Evolutionary conservation across 139 green algal species (phyloP), one percentile per base, ranked within the genome.

Genomic region (Trebouxia sp.): DNA sequence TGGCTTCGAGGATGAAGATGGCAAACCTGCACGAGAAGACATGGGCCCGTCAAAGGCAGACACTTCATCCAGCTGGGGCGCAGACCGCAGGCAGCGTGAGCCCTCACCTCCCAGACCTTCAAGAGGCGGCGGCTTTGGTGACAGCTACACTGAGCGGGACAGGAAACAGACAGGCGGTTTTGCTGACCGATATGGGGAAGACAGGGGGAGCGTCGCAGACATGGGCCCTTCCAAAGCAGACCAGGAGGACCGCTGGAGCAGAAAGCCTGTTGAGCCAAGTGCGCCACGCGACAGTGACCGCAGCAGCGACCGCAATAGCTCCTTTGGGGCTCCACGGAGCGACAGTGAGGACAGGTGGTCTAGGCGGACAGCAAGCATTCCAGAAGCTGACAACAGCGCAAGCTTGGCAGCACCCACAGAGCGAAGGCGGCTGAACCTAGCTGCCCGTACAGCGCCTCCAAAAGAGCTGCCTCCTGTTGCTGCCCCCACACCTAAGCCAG

Each of bases 31-130:
- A 55, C n/a, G 70, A 42, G 89, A 87, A 35, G 78, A 87, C 47
- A 65, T 88, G 50, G 84, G 84, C 45, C 89, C 92, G 6, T 97
- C 93, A 3, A 89, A 92, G 26, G 94, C 94, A 6, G 94, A 97
- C 43, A 82, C 84, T 30, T 82, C 85, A 6, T 82, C 87, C 77
- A 89, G 95, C 86, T 97, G 94, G 94, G 93, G 93, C 56, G 53
- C 80, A 24, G 85, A 88, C 17, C 89, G 90, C 38, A 92, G 93
- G 78, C 78, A 39, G 76, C 41, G 32, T 30, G 56, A 65, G 65
- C 47, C 76, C 3, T 72, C 62, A 41, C 62, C 62, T 28, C 32
- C n/a, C 32, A 35, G 62, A 65, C 56, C 76, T 11, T 67, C 80
- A 53, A 66, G 87, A 22, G 75, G 85, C 30, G 85, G 86, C 22